Evolutionary conservation across 805 yeast species (phyloP), one percentile per base, ranked within the genome.

Genomic region (Wilhelminamyces savonicus): DNA sequence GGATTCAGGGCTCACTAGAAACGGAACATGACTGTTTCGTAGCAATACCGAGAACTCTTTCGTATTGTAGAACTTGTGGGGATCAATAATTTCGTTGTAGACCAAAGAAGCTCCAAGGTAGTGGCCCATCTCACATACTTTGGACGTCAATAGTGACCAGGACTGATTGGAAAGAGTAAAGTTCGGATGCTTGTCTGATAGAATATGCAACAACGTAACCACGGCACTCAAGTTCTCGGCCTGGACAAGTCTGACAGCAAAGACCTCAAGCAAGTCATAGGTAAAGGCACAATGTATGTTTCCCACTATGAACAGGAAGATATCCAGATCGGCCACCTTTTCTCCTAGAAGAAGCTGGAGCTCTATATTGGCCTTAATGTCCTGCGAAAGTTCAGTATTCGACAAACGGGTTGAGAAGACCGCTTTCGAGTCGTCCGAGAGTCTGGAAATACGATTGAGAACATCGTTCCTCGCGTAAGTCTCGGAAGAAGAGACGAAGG

Each of bases 81-180:
- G 54, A 26, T 55, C 58, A 3, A 64, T 46, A 7, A 64, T 30
- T 24, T 59, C 56, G 36, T 64, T 66, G 35, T 52, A 64, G 2
- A 60, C 44, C 26, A 61, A 32, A 4, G 46, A 40, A 1, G 65
- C 62, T 0, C 68, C 60, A 4, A 43, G 32, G 29, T 52, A 48
- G 36, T 58, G 45, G 8, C 44, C 35, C 11, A 14, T 21, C 10
- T 49, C 49, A 21, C 54, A 41, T 1, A 54, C 54, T 17, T 50
- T 28, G 7, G 52, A 35, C 0, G 55, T 25, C 21, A 48, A 53
- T 3, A 35, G 26, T 2, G 62, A 48, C 69, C 69, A 64, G 16
- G 55, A 21, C 33, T 62, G 60, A 35, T 56, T 50, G 14, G 61
- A 48, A 16, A 59, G 34, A 9, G 19, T 29, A 27, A 48, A 46